Base-by-base conservation (phyloP, 306 rosid species). In the Urtica urens region DNA sequence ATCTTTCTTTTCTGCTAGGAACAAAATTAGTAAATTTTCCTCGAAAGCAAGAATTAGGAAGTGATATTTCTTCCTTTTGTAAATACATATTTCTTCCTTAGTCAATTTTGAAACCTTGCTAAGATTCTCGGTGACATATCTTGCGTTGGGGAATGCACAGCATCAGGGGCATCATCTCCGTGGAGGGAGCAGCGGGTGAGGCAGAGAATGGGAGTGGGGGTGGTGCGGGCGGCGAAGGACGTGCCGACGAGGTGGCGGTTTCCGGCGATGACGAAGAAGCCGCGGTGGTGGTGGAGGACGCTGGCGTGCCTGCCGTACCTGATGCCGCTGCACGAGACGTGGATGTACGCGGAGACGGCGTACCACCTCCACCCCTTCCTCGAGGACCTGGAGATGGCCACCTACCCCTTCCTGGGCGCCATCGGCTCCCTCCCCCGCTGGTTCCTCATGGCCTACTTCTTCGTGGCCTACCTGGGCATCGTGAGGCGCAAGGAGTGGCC, bases 401-500 rank as follows among this genome's bases (percentile, higher is more conserved):
- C 97, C 3, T 84, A 84, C 74, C 97, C 97, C 14, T 90, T 90
- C 68, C 92, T 90, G 0, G 61, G 47, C 23, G 75, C 93, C 31
- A 64, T 90, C 55, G 95, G 95, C 14, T 72, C 61, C 23, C 66
- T 90, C 30, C 97, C 95, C 9, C 76, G 82, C 68, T 90, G 97
- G 95, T 90, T 76, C 76, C 78, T 90, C 60, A 84, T 90, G 79
- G 97, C 94, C 16, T 90, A 90, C 63, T 90, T 90, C 42, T 68
- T 90, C 2, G 72, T 74, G 15, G 97, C 95, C 2, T 90, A 90
- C 75, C 94, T 90, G 51, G 94, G 93, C 38, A 24, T 90, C 23
- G 97, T 90, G 66, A 81, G 97, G 71, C 71, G 95, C 60, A 90
- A 84, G 66, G 97, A 84, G 50, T 90, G 97, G 97, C 97, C 97